phyloP scores from a whole-genome alignment of 345 rosid species.

The Iberis pinnata region DNA sequence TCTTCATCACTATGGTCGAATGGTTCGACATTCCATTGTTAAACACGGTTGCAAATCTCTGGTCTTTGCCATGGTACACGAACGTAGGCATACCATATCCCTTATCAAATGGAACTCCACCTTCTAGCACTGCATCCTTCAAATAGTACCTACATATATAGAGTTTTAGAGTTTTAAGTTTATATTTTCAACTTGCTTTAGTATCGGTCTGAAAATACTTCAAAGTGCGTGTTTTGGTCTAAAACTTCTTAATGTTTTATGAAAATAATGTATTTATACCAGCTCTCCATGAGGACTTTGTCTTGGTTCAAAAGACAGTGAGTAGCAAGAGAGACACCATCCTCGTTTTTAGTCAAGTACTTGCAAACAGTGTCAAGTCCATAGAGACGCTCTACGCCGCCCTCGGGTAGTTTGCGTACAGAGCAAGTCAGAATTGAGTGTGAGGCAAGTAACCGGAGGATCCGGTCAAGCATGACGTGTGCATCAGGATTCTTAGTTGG shows the following conservation, averaged over 20 bases:
- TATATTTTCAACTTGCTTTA: too few species aligned
- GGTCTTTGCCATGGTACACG: not conserved
- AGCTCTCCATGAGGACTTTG: not conserved
- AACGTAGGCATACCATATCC: slow-evolving; percentile 34
- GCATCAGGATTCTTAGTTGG: not conserved
- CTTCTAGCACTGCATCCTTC: slow-evolving; percentile 41
- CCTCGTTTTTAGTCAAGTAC: not conserved
- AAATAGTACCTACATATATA: slow-evolving; percentile 29
- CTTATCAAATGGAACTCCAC: slow-evolving; percentile 47
- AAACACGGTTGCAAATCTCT: slow-evolving; percentile 38
- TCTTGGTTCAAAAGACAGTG: not conserved
- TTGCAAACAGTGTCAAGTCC: not conserved
- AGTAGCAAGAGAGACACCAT: not conserved
- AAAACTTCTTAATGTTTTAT: not conserved
- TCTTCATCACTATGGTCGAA: slow-evolving; percentile 38
- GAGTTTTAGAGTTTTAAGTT: not conserved
- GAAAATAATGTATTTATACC: too few species aligned
- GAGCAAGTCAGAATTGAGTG: not conserved
- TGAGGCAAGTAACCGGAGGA: not conserved
- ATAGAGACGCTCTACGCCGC: not conserved
- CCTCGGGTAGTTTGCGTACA: not conserved
- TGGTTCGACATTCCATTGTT: slow-evolving; percentile 42
- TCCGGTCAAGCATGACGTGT: not conserved
- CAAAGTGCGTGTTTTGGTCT: too few species aligned
- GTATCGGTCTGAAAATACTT: too few species aligned